Evolutionary conservation across 441 rosid genomes (phyloP).

Genomic region (Kokia cookei): DNA sequence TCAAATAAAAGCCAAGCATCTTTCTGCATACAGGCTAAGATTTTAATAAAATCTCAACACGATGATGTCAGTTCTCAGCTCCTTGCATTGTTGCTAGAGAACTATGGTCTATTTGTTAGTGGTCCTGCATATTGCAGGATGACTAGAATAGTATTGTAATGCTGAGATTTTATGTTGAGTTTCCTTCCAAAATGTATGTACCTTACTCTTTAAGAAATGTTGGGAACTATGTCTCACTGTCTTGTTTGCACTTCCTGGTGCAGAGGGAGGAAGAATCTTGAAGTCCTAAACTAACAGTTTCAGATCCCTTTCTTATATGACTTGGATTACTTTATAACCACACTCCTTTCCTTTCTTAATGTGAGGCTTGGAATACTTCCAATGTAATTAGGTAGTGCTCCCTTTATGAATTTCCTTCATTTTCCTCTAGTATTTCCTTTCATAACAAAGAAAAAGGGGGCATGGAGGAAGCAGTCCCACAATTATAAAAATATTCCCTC

Average conservation of each 20-base stretch:
- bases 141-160: background rate
- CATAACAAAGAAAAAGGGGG: background rate
- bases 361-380: background rate
- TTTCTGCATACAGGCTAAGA: background rate
- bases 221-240: background rate
- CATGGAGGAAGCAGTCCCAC: background rate
- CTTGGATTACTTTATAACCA: background rate
- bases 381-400: background rate
- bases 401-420: background rate
- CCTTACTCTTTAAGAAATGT: background rate
- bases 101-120: background rate
- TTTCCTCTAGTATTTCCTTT: background rate
- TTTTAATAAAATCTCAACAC: background rate
- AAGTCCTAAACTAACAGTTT: background rate
- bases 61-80: background rate
- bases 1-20: background rate
- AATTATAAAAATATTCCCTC: background rate
- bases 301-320: background rate
- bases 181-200: background rate
- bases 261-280: background rate
- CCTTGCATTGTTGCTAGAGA: constrained; percentile 1
- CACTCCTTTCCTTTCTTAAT: background rate
- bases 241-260: background rate
- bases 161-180: background rate
- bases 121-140: background rate